Base-by-base conservation (phyloP, 2,329 filamentous ascomycete genomes). In the Lasiodiplodia sp. region DNA sequence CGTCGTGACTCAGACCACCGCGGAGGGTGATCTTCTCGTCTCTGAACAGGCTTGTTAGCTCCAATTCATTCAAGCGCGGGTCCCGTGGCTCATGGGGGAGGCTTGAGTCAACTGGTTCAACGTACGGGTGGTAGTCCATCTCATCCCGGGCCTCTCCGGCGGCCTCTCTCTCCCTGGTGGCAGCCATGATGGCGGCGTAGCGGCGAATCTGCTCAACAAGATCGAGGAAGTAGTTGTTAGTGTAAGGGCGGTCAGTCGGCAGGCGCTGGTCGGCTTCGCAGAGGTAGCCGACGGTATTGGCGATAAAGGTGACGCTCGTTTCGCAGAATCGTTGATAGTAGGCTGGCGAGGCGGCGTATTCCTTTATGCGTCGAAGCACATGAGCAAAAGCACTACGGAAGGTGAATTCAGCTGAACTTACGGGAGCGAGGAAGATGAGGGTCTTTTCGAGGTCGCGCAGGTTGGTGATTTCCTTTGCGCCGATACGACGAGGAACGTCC, bases 171-270 rank as follows among this genome's bases (percentile, higher is more conserved):
- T 91, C 87, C 76, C 93, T 90, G 72, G 90, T 88, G 73, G 90
- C 90, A 72, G 91, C 90, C 75, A 97, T 89, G 79, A 96, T 92
- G 75, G 90, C 88, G 70, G 93, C 94, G 88, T 97, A 97, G 79
- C 93, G 88, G 79, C 90, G 89, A 75, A 97, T 94, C 87, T 97
- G 94, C 79, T 96, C 93, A 79, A 96, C 91, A 70, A 98, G 90
- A 84, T 98, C 95, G 83, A 97, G 91, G 79, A 97, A 97, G 83
- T 98, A 98, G 78, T 93, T 93, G 87, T 92, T 93, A 86, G 91
- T 96, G 85, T 97, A 98, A 73, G 94, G 93, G 75, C 92, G 90
- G 81, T 98, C 95, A 81, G 88, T 85, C 70, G 92, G 91, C 79
- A 93, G 89, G 73, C 91, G 90, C 83, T 95, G 92, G 80, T 98